phyloP scores from a whole-genome alignment of 306 rosid species.

The Quercus mongolica region DNA sequence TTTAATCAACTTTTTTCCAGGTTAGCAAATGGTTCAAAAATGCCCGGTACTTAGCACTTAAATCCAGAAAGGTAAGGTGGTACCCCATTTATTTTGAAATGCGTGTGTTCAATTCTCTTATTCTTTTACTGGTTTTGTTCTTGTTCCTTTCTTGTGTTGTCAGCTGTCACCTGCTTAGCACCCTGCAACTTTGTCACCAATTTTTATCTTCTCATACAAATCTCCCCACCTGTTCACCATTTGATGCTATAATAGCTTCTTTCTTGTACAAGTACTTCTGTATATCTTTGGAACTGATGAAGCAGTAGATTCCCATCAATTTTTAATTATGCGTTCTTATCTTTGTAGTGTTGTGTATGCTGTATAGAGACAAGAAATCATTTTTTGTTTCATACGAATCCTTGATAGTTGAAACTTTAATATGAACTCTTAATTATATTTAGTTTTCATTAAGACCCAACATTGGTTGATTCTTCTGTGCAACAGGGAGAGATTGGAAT shows the following conservation, averaged over 20 bases:
- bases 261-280: background rate
- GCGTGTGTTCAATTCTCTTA: background rate
- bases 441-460: background rate
- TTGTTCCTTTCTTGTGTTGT: conserved; percentile 5
- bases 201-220: background rate
- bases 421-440: too few relatives aligned
- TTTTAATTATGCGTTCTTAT: background rate
- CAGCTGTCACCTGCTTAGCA: background rate
- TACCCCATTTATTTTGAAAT: background rate
- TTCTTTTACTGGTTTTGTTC: background rate
- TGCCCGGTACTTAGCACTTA: conserved; percentile 80
- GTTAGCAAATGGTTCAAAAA: conserved; percentile 97
- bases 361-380: background rate
- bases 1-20: conserved; percentile 37
- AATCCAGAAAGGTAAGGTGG: conserved; percentile 62
- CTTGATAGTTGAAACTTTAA: background rate
- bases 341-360: background rate
- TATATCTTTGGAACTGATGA: background rate
- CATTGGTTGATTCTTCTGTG: conserved; percentile 20
- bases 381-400: background rate
- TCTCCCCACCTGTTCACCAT: conserved; percentile 1
- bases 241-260: background rate
- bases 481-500: conserved; percentile 38
- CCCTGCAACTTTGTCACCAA: background rate
- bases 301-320: background rate